These are phyloP conservation scores for Ceratocystis destructans DNA, from an alignment of 2,329 filamentous ascomycete genomes.

Conservation along the genomic window DNA sequence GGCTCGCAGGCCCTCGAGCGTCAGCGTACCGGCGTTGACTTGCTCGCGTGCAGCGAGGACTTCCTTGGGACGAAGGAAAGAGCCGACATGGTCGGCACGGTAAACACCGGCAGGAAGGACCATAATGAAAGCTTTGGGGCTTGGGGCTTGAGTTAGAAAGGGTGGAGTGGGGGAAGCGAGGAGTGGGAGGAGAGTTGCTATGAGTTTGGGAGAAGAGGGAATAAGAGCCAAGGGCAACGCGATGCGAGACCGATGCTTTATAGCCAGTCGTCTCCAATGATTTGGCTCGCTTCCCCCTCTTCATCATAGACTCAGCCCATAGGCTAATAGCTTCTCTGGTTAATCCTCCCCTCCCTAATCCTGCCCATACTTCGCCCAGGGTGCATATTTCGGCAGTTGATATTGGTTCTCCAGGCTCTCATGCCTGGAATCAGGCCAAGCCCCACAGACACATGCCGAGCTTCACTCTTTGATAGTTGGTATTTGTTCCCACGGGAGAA, in stretches of 20 bases:
- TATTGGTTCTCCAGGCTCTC: neutral
- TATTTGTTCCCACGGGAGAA: neutral
- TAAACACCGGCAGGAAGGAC: constrained; percentile 17
- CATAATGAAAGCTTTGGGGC: constrained; percentile 1
- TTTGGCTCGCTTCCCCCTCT: neutral
- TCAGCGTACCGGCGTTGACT: constrained; percentile 18
- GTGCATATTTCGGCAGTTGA: neutral
- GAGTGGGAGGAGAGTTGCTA: neutral
- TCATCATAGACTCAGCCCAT: neutral
- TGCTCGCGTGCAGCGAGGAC: constrained; percentile 16
- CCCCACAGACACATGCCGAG: constrained; percentile 4
- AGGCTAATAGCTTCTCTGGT: neutral
- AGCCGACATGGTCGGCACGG: constrained; percentile 19
- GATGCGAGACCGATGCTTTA: too few relatives aligned
- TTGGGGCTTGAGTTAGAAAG: neutral
- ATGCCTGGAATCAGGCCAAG: neutral
- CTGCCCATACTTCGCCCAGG: neutral
- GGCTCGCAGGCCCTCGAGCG: constrained; percentile 30
- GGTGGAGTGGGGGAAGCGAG: neutral
- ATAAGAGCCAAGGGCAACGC: neutral
- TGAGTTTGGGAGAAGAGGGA: neutral
- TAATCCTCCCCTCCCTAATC: neutral
- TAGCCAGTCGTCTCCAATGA: neutral
- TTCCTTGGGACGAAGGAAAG: constrained; percentile 17
- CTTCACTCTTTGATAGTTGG: too few relatives aligned